phyloP scores from a whole-genome alignment of 2,329 filamentous ascomycete genomes.

The Microdochium nivale region DNA sequence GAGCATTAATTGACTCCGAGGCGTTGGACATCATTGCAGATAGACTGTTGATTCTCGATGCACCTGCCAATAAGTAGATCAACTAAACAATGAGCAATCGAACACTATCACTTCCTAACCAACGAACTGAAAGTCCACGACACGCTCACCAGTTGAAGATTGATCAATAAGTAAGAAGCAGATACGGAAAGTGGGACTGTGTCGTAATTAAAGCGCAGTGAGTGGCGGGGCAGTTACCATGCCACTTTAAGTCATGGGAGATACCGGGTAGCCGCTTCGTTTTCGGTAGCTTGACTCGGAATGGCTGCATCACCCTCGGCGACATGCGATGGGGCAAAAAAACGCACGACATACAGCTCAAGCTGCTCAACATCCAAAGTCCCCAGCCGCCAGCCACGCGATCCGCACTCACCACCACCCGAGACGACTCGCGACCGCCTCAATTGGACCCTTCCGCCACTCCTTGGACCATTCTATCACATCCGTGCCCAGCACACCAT shows the following conservation, averaged over 20 bases:
- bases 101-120: too few species aligned
- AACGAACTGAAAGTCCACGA: too few species aligned
- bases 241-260: background rate
- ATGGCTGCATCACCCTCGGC: too few species aligned
- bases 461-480: conserved; percentile 9
- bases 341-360: conserved; percentile 2
- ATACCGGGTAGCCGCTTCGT: background rate
- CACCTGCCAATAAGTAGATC: too few species aligned
- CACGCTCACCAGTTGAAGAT: background rate
- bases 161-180: background rate
- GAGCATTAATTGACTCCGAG: background rate
- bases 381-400: conserved; percentile 5
- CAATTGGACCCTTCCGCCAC: conserved; percentile 18
- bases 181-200: background rate
- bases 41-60: too few species aligned
- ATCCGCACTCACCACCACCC: background rate
- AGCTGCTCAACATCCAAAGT: background rate
- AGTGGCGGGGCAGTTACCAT: background rate
- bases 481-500: conserved; percentile 2
- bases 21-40: background rate
- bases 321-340: too few species aligned
- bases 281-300: background rate
- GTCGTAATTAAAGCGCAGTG: background rate
- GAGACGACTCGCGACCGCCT: conserved; percentile 7
- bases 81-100: too few species aligned